Evolutionary conservation across 345 rosid species (phyloP).

Genomic region (Isatis tinctoria): DNA sequence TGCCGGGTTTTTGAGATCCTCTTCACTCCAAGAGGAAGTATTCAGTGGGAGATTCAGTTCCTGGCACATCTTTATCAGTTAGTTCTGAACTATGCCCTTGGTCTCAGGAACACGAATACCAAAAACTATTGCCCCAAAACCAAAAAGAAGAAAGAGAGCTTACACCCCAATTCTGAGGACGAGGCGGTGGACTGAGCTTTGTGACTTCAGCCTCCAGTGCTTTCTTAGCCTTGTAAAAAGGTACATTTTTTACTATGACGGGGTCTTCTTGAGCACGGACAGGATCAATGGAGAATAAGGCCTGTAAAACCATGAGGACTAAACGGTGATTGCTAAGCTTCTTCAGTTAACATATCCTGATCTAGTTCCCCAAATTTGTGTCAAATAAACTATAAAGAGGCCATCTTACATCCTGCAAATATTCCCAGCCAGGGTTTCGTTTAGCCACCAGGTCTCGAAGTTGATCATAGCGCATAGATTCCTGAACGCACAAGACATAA

Average conservation of each 20-base stretch:
- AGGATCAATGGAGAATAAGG: constrained; percentile 76
- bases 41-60: constrained; percentile 78
- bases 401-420: constrained; percentile 74
- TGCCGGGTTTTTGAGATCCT: constrained; percentile 73
- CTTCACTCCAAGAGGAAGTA: constrained; percentile 83
- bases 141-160: constrained; percentile 18
- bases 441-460: constrained; percentile 77
- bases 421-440: constrained; percentile 90
- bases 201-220: constrained; percentile 72
- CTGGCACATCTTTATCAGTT: constrained; percentile 39
- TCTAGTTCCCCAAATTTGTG: not conserved
- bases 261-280: constrained; percentile 81
- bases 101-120: not conserved
- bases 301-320: constrained; percentile 44
- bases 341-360: not conserved
- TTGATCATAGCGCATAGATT: constrained; percentile 86
- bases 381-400: not conserved
- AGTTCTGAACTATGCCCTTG: not conserved
- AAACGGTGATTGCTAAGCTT: constrained; percentile 8
- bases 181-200: constrained; percentile 71
- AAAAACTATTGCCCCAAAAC: not conserved
- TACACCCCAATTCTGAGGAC: constrained; percentile 94
- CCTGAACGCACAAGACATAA: constrained; percentile 43
- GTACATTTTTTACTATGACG: constrained; percentile 69
- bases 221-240: constrained; percentile 83